These are phyloP conservation scores for Cucumis cinereus DNA, from an alignment of 306 rosid species.

Conservation along the genomic window DNA sequence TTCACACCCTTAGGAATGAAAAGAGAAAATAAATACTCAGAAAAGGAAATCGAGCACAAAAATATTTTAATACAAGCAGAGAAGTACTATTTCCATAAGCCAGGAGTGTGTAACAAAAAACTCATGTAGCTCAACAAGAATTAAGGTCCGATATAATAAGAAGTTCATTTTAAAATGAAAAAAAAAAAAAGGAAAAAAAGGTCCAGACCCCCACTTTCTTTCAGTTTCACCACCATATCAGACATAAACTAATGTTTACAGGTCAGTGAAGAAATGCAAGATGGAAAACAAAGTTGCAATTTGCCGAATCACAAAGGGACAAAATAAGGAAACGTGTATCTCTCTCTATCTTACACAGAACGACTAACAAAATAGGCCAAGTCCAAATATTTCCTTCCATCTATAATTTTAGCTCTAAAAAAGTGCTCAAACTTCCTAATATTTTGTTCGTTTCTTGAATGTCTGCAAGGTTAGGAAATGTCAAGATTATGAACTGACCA, in stretches of 20 bases:
- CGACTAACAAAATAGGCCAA: background rate
- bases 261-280: background rate
- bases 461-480: background rate
- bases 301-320: background rate
- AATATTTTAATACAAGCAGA: background rate
- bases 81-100: background rate
- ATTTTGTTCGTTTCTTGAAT: background rate
- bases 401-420: background rate
- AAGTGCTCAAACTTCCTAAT: background rate
- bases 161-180: background rate
- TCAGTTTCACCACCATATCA: background rate
- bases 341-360: background rate
- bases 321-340: constrained; percentile 1
- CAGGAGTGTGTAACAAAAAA: background rate
- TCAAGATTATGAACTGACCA: background rate
- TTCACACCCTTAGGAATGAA: background rate
- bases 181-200: background rate
- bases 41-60: background rate
- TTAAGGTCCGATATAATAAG: background rate
- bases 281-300: background rate
- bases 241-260: background rate
- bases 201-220: background rate
- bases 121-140: background rate
- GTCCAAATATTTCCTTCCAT: background rate
- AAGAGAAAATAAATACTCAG: background rate